Percentiles rank a stretch among this genome's conserved stretches.
Evolutionary conservation across 208 protist species (phyloP).

Genomic region (Trypanosoma caninum): DNA sequence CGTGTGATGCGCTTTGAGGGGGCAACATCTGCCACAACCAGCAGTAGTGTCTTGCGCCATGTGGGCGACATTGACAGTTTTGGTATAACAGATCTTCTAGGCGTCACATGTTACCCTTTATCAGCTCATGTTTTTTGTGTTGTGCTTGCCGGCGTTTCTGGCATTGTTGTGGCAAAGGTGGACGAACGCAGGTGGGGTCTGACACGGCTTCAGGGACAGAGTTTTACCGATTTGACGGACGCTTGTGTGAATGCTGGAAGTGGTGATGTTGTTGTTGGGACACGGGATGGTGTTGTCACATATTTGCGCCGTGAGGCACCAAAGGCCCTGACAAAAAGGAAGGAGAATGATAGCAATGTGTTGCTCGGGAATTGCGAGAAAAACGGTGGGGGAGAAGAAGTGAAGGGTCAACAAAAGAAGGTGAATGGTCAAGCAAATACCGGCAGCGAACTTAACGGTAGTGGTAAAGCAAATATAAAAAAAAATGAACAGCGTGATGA

Average conservation of each 20-base stretch:
- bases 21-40: too few relatives aligned
- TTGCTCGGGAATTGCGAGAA: neutral
- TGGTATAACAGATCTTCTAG: conserved; percentile 37
- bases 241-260: conserved; percentile 35
- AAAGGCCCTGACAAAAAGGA: conserved; percentile 9
- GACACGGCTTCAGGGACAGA: conserved; percentile 43
- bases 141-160: conserved; percentile 30
- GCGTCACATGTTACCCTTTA: conserved; percentile 35
- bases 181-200: conserved; percentile 41
- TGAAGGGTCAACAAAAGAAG: neutral
- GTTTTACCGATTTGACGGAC: conserved; percentile 42
- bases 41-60: too few relatives aligned
- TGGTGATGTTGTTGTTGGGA: conserved; percentile 65
- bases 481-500: neutral
- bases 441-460: neutral
- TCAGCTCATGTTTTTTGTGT: conserved; percentile 31
- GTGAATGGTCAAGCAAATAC: neutral
- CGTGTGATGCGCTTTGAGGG: conserved; percentile 32
- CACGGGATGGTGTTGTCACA: conserved; percentile 49
- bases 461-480: neutral
- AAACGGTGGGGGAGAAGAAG: neutral
- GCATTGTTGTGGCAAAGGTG: conserved; percentile 51
- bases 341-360: neutral
- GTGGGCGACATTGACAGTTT: conserved; percentile 33
- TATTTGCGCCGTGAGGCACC: conserved; percentile 29